Conservation (phyloP, 2,329 filamentous ascomycete species). For the Acrocalymma vagum region DNA sequence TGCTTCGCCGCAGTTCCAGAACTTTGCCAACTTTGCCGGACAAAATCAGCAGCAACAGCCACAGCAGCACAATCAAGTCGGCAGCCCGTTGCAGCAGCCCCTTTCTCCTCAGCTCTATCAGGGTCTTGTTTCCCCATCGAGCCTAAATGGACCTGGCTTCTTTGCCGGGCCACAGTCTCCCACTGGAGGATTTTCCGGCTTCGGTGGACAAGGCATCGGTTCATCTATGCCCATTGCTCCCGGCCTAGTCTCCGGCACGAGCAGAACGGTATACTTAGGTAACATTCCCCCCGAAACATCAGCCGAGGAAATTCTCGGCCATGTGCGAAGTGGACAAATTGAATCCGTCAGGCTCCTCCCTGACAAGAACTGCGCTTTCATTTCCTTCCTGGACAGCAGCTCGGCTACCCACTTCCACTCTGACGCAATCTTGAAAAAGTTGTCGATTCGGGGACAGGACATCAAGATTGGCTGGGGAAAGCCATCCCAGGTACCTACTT, state of each 20-base stretch:
- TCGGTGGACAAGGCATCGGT: slow-evolving; percentile 70
- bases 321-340: slow-evolving; percentile 96
- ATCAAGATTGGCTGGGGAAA: slow-evolving; percentile 99
- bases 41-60: slow-evolving; percentile 66
- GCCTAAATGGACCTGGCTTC: slow-evolving; percentile 82
- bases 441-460: slow-evolving; percentile 97
- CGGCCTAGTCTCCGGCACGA: slow-evolving; percentile 87
- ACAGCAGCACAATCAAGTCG: slow-evolving; percentile 68
- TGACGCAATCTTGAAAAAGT: slow-evolving; percentile 98
- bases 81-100: slow-evolving; percentile 73
- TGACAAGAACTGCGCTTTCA: slow-evolving; percentile 99
- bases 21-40: slow-evolving; percentile 72
- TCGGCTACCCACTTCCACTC: slow-evolving; percentile 99
- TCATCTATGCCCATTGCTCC: slow-evolving; percentile 79
- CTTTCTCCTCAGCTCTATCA: slow-evolving; percentile 87
- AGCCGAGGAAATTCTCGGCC: slow-evolving; percentile 94
- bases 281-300: slow-evolving; percentile 98
- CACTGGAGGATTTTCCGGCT: slow-evolving; percentile 74
- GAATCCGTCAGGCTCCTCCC: slow-evolving; percentile 97
- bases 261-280: slow-evolving; percentile 94
- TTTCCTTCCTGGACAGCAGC: slow-evolving; percentile 97
- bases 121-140: slow-evolving; percentile 84
- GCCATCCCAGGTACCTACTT: slow-evolving; percentile 96
- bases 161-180: slow-evolving; percentile 85
- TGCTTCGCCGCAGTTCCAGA: slow-evolving; percentile 90